Evolutionary conservation across 164 flowering plant species (phyloP), one percentile per base, ranked within the genome.

Genomic region (Nelumbo lutea): DNA sequence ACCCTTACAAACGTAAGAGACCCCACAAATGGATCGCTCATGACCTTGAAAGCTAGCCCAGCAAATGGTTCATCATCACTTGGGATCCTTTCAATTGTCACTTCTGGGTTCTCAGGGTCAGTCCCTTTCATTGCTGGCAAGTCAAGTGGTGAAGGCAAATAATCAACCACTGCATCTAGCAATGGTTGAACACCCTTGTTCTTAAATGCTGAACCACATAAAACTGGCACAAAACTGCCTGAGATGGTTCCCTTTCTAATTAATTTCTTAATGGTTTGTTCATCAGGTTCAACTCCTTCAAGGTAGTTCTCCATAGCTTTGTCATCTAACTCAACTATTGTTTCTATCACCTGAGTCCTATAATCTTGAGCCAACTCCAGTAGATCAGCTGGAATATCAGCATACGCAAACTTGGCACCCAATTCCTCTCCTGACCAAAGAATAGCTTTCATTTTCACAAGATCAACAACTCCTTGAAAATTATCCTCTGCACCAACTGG

Each of bases 121-220:
- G 89, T 83, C 44, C 99, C 97, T 50, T 80, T 87, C 94, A 95
- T 88, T 27, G 97, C 74, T 7, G 99, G 97, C 79, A 89, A 6
- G 57, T 95, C 97, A 53, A 92, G 70, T 48, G 98, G 98, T 14
- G 99, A 95, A 77, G 98, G 99, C 73, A 95, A 66, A 76, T 87
- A 92, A 72, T 90, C 96, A 39, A 95, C 88, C 42, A 95, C 96
- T 57, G 98, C 91, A 83, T 89, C 96, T 72, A 92, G 93, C 73
- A 95, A 76, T 43, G 97, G 96, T 42, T 95, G 99, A 65, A 95
- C 98, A 7, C 97, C 97, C 78, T 92, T 95, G 68, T 95, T 95
- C 78, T 95, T 95, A 74, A 95, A 92, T 44, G 99, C 97, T 2
- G 98, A 90, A 7, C 97, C 99, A 83, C 97, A 95, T 62, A 95